phyloP scores from a whole-genome alignment of 805 yeast genomes.

The Wickerhamiella shivajii region DNA sequence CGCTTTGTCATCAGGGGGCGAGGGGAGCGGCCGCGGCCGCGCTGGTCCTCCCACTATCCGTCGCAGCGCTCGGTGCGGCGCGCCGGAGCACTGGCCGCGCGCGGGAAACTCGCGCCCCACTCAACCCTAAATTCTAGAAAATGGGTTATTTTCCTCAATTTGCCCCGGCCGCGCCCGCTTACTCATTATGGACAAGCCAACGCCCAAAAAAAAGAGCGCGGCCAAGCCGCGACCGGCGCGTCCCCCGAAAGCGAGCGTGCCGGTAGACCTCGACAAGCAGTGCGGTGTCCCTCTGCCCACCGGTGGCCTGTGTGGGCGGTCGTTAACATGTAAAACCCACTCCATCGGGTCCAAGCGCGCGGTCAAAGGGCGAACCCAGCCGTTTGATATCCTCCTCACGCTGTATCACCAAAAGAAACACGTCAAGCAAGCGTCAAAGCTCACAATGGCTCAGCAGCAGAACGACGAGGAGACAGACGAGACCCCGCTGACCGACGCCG shows the following conservation, averaged over 20 bases:
- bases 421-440: slow-evolving; percentile 51
- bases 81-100: too few relatives aligned
- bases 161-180: too few relatives aligned
- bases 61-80: too few relatives aligned
- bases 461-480: slow-evolving; percentile 23
- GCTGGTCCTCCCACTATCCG: too few relatives aligned
- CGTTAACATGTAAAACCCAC: slow-evolving; percentile 83
- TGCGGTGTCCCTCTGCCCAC: slow-evolving; percentile 83
- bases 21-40: too few relatives aligned
- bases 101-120: too few relatives aligned
- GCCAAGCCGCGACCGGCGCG: too few relatives aligned
- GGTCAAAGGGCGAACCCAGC: slow-evolving; percentile 75
- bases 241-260: slow-evolving; percentile 3
- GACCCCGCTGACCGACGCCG: slow-evolving; percentile 53
- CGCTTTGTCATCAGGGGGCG: too few relatives aligned
- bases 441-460: slow-evolving; percentile 23
- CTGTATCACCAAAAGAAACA: slow-evolving; percentile 83
- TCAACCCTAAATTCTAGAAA: too few relatives aligned
- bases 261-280: slow-evolving; percentile 67
- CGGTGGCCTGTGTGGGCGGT: slow-evolving; percentile 81
- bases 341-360: slow-evolving; percentile 91
- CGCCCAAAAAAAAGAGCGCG: too few relatives aligned
- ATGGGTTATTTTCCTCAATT: too few relatives aligned
- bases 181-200: too few relatives aligned
- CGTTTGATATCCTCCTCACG: slow-evolving; percentile 67